Percentiles rank a stretch among this genome's conserved stretches.
Evolutionary conservation across 495 filamentous ascomycete genomes (phyloP).

Genomic region (Neurospora terricola): DNA sequence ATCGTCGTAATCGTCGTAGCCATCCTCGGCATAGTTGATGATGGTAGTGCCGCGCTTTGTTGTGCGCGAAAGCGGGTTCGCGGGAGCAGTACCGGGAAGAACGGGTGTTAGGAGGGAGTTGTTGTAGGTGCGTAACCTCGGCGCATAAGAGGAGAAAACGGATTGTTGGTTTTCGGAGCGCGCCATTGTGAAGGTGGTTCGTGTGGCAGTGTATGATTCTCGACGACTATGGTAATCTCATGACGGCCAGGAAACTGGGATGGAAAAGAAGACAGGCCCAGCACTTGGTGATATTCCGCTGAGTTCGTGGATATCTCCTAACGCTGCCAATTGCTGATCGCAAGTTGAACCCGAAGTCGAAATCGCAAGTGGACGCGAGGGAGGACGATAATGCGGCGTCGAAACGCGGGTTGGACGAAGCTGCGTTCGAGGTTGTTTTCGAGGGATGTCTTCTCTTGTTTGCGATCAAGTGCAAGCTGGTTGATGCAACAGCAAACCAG

Average conservation of each 20-base stretch:
- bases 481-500: background rate
- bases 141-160: constrained; percentile 84
- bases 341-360: background rate
- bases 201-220: background rate
- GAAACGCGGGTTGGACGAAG: background rate
- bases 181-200: constrained; percentile 24
- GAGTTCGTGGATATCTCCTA: background rate
- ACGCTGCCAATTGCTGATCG: background rate
- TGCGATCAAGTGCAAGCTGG: background rate
- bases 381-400: background rate
- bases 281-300: background rate
- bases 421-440: background rate
- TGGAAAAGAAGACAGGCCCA: background rate
- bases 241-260: background rate
- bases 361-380: background rate
- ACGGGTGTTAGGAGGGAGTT: constrained; percentile 90
- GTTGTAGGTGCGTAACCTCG: constrained; percentile 79
- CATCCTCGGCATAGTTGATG: constrained; percentile 96
- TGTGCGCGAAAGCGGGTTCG: constrained; percentile 64
- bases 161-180: constrained; percentile 55
- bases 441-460: background rate
- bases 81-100: constrained; percentile 53
- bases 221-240: constrained; percentile 7
- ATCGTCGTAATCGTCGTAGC: constrained; percentile 88
- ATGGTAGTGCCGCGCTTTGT: constrained; percentile 95